phyloP scores from a whole-genome alignment of 2,329 filamentous ascomycete genomes.

The Sporothrix humicola region DNA sequence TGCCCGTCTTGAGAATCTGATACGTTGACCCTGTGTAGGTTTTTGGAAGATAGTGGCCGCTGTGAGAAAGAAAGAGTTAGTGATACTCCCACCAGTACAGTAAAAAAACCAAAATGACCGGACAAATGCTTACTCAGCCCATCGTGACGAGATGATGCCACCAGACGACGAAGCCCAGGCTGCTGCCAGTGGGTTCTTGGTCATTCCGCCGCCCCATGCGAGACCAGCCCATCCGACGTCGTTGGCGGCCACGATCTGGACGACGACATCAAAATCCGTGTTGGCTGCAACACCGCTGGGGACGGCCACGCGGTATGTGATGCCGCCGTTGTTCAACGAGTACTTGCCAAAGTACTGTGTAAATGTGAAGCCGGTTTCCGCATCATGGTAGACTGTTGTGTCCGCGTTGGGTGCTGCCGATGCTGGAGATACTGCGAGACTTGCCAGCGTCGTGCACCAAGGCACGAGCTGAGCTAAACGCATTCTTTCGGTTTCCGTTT shows the following conservation, averaged over 20 bases:
- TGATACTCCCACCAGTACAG: too few relatives aligned
- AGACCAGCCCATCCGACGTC: conserved; percentile 38
- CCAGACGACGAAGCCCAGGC: conserved; percentile 35
- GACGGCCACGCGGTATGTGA: conserved; percentile 36
- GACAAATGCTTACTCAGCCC: conserved; percentile 27
- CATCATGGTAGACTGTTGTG: conserved; percentile 39
- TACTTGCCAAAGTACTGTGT: conserved; percentile 35
- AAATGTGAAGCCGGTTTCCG: conserved; percentile 41
- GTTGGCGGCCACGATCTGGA: conserved; percentile 37
- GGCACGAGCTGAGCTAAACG: conserved; percentile 12
- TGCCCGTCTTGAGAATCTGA: conserved; percentile 47
- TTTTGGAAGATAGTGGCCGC: conserved; percentile 45
- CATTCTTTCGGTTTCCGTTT: neutral
- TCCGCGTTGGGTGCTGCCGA: neutral
- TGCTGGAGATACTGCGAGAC: neutral
- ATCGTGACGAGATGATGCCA: conserved; percentile 33
- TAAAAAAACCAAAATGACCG: neutral
- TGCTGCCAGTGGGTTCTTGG: conserved; percentile 36
- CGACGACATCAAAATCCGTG: conserved; percentile 36
- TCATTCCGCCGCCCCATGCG: conserved; percentile 39
- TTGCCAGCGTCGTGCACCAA: conserved; percentile 18
- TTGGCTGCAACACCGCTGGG: conserved; percentile 31
- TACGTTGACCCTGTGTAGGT: conserved; percentile 43
- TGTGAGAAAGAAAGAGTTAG: neutral
- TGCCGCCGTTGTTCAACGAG: conserved; percentile 24